phyloP scores from a whole-genome alignment of 441 rosid species.

The Melastoma candidum region DNA sequence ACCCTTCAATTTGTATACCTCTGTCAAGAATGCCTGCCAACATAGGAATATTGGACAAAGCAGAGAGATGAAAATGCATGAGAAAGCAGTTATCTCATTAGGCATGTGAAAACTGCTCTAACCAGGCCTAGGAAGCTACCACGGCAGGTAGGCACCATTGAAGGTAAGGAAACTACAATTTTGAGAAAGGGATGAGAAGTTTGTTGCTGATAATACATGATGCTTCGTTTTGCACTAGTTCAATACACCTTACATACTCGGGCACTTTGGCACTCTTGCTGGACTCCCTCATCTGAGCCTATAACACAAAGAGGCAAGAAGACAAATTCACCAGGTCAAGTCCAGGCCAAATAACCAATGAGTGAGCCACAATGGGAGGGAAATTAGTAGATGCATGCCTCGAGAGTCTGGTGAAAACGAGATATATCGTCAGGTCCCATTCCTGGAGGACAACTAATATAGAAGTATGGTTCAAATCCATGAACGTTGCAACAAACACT shows the following conservation, averaged over 20 bases:
- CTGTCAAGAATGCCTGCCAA: slow-evolving; percentile 85
- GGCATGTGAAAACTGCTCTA: not conserved
- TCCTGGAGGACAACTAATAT: slow-evolving; percentile 75
- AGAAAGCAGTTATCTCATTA: not conserved
- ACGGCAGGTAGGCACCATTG: slow-evolving; percentile 87
- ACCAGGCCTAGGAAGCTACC: slow-evolving; percentile 32
- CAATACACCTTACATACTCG: slow-evolving; percentile 47
- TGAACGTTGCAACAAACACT: slow-evolving; percentile 95
- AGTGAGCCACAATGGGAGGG: not conserved
- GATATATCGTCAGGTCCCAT: slow-evolving; percentile 93
- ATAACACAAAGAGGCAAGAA: slow-evolving; percentile 11
- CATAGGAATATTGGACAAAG: not conserved
- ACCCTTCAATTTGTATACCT: slow-evolving; percentile 91
- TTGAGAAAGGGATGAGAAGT: slow-evolving; percentile 69
- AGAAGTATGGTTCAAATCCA: slow-evolving; percentile 97
- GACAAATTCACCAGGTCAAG: slow-evolving; percentile 2
- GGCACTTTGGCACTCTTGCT: slow-evolving; percentile 60
- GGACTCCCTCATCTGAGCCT: slow-evolving; percentile 82
- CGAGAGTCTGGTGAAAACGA: slow-evolving; percentile 65
- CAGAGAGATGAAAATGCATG: not conserved
- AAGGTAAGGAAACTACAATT: slow-evolving; percentile 90
- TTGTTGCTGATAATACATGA: slow-evolving; percentile 91
- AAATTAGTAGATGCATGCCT: slow-evolving; percentile 38
- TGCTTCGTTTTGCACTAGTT: slow-evolving; percentile 73
- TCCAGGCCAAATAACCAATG: slow-evolving; percentile 1